These are phyloP conservation scores for Cornus controversa DNA, from an alignment of 148 eudicot genomes.

Conservation along the genomic window DNA sequence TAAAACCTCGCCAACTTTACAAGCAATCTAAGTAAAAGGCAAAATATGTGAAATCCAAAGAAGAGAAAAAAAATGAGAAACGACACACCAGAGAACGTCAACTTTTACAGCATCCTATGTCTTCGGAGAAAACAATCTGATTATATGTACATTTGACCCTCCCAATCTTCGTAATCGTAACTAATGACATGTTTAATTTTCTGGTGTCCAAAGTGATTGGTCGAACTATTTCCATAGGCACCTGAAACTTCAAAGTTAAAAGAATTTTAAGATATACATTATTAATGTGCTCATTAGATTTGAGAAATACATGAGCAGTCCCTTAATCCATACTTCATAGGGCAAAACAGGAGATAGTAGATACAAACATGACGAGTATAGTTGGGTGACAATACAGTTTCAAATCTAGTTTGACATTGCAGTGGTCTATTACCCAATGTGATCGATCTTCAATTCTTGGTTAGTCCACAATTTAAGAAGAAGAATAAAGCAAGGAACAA, in stretches of 20 bases:
- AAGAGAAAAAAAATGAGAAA: background rate
- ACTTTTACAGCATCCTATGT: background rate
- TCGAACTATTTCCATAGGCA: slow-evolving; percentile 8
- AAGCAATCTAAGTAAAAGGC: background rate
- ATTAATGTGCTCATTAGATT: background rate
- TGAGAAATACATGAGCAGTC: background rate
- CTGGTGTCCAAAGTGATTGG: background rate
- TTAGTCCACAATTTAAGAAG: background rate
- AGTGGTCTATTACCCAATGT: background rate
- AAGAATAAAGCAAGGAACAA: background rate
- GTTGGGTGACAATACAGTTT: background rate
- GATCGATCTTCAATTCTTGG: background rate
- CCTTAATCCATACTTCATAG: background rate
- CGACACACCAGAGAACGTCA: slow-evolving; percentile 1
- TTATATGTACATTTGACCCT: slow-evolving; percentile 16
- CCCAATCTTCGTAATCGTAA: background rate
- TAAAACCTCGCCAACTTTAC: slow-evolving; percentile 10
- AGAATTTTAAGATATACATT: background rate
- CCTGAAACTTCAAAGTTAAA: slow-evolving; percentile 13
- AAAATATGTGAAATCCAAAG: background rate
- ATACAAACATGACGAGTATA: background rate
- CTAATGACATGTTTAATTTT: background rate
- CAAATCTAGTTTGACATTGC: background rate
- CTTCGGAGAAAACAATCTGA: background rate
- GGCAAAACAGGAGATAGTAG: background rate